Percentiles rank a stretch among this genome's conserved stretches.
Conservation (phyloP, 148 eudicot species). For the Camellia japonica region DNA sequence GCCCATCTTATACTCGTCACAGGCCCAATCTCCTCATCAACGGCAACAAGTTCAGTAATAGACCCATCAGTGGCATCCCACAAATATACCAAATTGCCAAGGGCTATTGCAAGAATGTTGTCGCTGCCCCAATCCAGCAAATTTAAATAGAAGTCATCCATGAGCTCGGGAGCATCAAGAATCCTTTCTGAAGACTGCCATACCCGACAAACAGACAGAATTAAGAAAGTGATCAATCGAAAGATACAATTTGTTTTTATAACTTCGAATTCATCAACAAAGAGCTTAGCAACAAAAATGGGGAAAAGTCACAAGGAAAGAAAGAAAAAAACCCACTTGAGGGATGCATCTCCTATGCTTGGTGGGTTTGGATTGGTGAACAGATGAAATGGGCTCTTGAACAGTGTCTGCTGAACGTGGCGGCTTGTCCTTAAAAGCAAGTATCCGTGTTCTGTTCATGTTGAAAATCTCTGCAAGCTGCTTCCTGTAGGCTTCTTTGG, state of each 20-base stretch:
- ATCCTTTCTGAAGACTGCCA: conserved; percentile 40
- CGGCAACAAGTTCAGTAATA: conserved; percentile 29
- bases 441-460: conserved; percentile 46
- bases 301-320: not conserved
- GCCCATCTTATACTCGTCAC: conserved; percentile 51
- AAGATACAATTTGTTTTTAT: not conserved
- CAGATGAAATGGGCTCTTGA: conserved; percentile 17
- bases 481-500: conserved; percentile 40
- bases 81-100: conserved; percentile 36
- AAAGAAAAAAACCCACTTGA: conserved; percentile 25
- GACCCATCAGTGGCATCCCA: conserved; percentile 43
- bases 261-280: not conserved
- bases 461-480: conserved; percentile 37
- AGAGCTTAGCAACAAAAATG: not conserved
- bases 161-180: conserved; percentile 47
- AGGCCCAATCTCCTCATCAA: conserved; percentile 39
- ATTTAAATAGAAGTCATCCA: conserved; percentile 47
- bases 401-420: conserved; percentile 20
- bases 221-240: not conserved
- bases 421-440: conserved; percentile 43
- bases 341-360: conserved; percentile 38
- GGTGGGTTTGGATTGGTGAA: conserved; percentile 17
- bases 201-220: not conserved
- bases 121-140: conserved; percentile 44
- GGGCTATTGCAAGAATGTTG: conserved; percentile 46